phyloP scores from a whole-genome alignment of 495 filamentous ascomycete genomes.

The Hypoxylon perforatum region DNA sequence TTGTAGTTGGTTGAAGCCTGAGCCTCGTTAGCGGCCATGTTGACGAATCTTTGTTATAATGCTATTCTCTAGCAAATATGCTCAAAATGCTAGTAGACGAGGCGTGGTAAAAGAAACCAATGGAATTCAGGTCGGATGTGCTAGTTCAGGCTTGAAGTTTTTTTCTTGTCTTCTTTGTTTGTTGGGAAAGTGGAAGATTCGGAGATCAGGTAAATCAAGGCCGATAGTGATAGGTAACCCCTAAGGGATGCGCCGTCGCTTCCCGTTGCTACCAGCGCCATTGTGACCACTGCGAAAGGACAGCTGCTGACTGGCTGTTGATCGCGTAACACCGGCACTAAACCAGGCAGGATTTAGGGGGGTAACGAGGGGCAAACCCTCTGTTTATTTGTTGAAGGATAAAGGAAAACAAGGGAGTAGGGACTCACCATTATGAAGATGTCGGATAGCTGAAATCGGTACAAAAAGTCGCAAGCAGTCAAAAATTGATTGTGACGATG shows the following conservation, averaged over 20 bases:
- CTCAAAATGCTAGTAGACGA: constrained; percentile 1
- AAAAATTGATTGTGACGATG: constrained; percentile 38
- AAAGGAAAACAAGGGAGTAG: constrained; percentile 8
- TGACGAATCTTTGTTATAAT: constrained; percentile 19
- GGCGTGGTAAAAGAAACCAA: not conserved
- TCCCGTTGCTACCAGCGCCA: constrained; percentile 13
- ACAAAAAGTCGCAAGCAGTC: constrained; percentile 3
- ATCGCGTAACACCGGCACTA: constrained; percentile 41
- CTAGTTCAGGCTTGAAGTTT: constrained; percentile 5
- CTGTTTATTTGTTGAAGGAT: constrained; percentile 29
- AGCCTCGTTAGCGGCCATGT: constrained; percentile 61
- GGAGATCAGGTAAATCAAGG: constrained; percentile 21
- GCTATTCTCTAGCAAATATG: not conserved
- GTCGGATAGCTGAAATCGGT: constrained; percentile 7
- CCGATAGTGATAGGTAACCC: constrained; percentile 6
- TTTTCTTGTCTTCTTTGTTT: constrained; percentile 31
- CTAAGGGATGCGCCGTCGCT: constrained; percentile 11
- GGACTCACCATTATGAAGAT: constrained; percentile 33
- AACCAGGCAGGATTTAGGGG: constrained; percentile 36
- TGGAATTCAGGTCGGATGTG: not conserved
- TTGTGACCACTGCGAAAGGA: constrained; percentile 23
- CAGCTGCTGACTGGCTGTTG: constrained; percentile 34
- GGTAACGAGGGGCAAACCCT: constrained; percentile 31
- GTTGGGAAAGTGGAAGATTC: constrained; percentile 10
- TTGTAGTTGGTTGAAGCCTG: constrained; percentile 99